Base-by-base conservation (phyloP, 306 rosid species). In the Quercus suber region DNA sequence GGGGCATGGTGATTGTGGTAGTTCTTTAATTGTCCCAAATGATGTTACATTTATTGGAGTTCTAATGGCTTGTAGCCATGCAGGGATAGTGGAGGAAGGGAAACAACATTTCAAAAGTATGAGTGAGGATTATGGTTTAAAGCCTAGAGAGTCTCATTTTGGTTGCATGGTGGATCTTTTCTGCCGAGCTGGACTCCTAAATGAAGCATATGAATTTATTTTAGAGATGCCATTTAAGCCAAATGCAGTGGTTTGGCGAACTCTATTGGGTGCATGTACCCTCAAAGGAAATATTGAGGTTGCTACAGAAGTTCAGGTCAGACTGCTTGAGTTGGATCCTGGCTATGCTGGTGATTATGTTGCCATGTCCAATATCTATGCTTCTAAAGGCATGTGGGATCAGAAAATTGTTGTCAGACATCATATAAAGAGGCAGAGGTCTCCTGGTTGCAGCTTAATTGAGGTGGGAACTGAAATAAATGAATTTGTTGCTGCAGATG, bases 131-230 rank as follows among this genome's bases (percentile, higher is more conserved):
- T 82, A 86, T 33, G 87, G 86, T 31, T 77, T 90, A 71, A 60
- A 73, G 30, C 92, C 91, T 0, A 84, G 86, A 84, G 92, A 89
- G 65, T 49, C 89, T 71, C 95, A 86, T 27, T 79, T 73, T 82
- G 95, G 95, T 18, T 90, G 95, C 77, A 87, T 89, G 89, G 91
- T 85, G 74, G 92, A 90, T 84, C 90, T 90, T 19, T 87, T 87
- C 74, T 89, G 95, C 82, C 71, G 95, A 77, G 81, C 86, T 0
- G 89, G 92, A 58, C 73, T 53, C 55, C 72, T 89, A 31, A 74
- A 78, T 57, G 91, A 89, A 19, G 91, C 95, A 9, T 77, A 84
- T 81, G 79, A 87, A 27, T 87, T 89, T 75, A 84, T 89, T 3
- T 73, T 74, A 45, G 82, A 82, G 82, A 90, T 85, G 86, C 78